Evolutionary conservation across 78 protist genomes (phyloP).

Genomic region (Ministeria vibrans): DNA sequence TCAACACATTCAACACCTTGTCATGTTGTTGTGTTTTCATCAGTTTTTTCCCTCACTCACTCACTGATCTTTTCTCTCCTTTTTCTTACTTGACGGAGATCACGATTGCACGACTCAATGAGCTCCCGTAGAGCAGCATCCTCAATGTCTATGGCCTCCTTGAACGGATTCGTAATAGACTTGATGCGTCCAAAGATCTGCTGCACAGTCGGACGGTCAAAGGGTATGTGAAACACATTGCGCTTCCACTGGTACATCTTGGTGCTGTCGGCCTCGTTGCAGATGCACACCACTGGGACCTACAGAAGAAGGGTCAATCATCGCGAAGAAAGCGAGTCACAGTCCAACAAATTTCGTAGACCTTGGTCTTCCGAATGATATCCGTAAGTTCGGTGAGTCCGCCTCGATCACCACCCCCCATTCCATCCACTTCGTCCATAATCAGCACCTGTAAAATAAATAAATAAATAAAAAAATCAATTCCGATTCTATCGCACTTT

Average conservation of each 20-base stretch:
- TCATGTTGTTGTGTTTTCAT: too few species aligned
- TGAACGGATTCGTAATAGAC: background rate
- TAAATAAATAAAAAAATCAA: background rate
- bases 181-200: background rate
- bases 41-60: too few species aligned
- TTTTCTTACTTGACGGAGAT: too few species aligned
- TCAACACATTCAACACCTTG: conserved; percentile 1
- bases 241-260: conserved; percentile 39
- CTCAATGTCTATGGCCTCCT: too few species aligned
- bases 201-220: background rate
- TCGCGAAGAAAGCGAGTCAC: background rate
- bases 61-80: too few species aligned
- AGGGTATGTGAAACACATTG: background rate
- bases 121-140: too few species aligned
- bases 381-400: conserved; percentile 73
- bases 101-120: too few species aligned
- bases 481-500: background rate
- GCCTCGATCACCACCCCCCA: conserved; percentile 93
- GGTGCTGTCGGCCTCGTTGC: conserved; percentile 77
- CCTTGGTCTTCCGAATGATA: conserved; percentile 46
- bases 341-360: background rate
- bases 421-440: conserved; percentile 98
- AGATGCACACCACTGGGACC: conserved; percentile 92
- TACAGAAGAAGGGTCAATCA: background rate
- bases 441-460: conserved; percentile 30